Conservation (phyloP, 495 filamentous ascomycete species). For the Penicillium ochrochloron region DNA sequence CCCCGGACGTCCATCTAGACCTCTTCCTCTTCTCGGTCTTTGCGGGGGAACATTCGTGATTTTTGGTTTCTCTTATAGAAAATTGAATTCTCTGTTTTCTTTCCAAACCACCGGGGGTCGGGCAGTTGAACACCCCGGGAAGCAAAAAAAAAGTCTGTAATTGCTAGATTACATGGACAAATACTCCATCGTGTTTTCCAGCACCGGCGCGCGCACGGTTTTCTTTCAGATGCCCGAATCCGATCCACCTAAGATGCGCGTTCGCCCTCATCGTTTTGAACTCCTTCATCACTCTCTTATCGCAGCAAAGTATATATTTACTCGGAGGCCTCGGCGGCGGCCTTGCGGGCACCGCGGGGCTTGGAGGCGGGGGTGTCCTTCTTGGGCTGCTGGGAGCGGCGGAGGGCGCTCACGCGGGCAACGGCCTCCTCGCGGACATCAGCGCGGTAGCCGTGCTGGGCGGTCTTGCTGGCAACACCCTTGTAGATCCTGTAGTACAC, state of each 20-base stretch:
- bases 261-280: conserved; percentile 13
- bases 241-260: conserved; percentile 14
- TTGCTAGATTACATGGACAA: conserved; percentile 45
- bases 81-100: conserved; percentile 20
- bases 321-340: conserved; percentile 62
- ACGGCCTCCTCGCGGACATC: conserved; percentile 88
- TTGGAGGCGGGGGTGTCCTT: conserved; percentile 77
- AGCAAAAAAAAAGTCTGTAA: conserved; percentile 18
- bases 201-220: conserved; percentile 28
- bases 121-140: neutral
- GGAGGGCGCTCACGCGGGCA: conserved; percentile 85
- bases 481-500: conserved; percentile 74
- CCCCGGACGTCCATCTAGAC: neutral
- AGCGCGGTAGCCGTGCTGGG: conserved; percentile 81
- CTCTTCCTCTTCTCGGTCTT: too few species aligned
- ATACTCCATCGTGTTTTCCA: conserved; percentile 32
- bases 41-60: neutral
- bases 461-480: conserved; percentile 75
- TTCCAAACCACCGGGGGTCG: conserved; percentile 8
- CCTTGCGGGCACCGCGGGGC: conserved; percentile 78
- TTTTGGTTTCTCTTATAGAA: conserved; percentile 7
- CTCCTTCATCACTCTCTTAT: conserved; percentile 15
- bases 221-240: conserved; percentile 6
- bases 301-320: conserved; percentile 32
- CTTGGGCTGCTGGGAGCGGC: conserved; percentile 72